Base-by-base conservation (phyloP, 371 early-diverging fungal species). In the Gilbertella persicaria region DNA sequence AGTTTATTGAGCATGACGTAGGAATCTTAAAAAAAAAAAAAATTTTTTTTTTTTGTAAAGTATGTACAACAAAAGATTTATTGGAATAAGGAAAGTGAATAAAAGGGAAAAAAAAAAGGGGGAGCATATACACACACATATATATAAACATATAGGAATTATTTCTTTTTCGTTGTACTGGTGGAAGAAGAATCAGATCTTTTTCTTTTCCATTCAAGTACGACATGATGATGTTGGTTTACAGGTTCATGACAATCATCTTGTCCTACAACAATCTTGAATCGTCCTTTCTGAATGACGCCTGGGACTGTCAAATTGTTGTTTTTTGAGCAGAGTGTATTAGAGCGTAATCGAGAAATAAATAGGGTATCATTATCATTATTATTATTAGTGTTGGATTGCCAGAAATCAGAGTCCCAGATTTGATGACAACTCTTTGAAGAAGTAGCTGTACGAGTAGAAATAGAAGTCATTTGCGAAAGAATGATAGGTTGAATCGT, bases 351-450 rank as follows among this genome's bases (percentile, higher is more conserved):
- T 9, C 41, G 49, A 17, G 63, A 57, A 41, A 62, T 29, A 53
- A 53, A 62, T 39, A 52, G 61, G 50, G 61, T 62, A 53, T 58
- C 60, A 20, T 60, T 26, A 33, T 23, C 37, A 20, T 40, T 45
- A 7, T 45, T 29, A 28, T 30, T 45, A 13, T 21, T 16, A 8
- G 16, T 33, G 44, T 56, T 42, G 38, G 43, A 44, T 30, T 67
- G 64, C 74, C 74, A 74, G 40, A 67, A 74, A 20, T 62, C 68
- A 30, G 70, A 63, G 50, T 74, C 74, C 74, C 74, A 74, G 45
- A 74, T 70, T 17, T 55, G 74, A 39, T 62, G 68, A 16, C 52
- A 49, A 50, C 60, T 60, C 23, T 60, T 47, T 42, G 62, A 58
- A 3, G 66, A 65, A 3, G 56, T 48, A 9, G 55, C 60, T 12